A percentile compares a stretch with the other conserved stretches of the same genome.
Evolutionary conservation across 2,329 filamentous ascomycete genomes (phyloP).

Genomic region (Gnomoniopsis sp.): DNA sequence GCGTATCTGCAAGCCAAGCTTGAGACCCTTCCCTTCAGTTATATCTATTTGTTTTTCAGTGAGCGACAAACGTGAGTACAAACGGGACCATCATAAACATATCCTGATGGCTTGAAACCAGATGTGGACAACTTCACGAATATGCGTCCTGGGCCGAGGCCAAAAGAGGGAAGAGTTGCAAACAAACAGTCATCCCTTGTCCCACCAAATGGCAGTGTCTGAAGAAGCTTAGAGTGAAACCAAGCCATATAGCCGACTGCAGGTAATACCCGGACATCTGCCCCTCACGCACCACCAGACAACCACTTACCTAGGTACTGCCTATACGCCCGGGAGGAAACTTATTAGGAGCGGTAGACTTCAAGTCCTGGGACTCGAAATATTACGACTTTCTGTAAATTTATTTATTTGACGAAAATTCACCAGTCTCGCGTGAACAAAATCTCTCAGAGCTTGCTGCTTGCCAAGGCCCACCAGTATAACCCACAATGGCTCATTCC

Average conservation of each 20-base stretch:
- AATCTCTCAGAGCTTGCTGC: too few species aligned
- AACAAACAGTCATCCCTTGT: not conserved
- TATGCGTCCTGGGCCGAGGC: not conserved
- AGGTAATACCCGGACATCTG: not conserved
- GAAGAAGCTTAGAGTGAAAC: not conserved
- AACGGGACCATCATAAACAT: too few species aligned
- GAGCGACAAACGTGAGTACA: not conserved
- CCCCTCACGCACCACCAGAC: not conserved
- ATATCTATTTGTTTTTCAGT: not conserved
- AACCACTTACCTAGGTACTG: not conserved
- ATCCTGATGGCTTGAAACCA: too few species aligned
- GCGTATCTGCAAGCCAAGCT: too few species aligned
- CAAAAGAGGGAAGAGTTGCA: not conserved
- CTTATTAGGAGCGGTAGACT: too few species aligned
- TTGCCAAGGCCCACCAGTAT: not conserved
- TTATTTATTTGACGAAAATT: not conserved
- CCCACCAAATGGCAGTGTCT: not conserved
- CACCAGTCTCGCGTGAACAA: not conserved
- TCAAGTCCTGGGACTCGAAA: too few species aligned
- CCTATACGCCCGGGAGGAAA: too few species aligned
- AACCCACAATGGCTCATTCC: constrained; percentile 2
- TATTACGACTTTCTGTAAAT: too few species aligned
- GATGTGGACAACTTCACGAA: too few species aligned
- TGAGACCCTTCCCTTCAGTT: not conserved
- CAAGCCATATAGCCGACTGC: not conserved